phyloP scores from a whole-genome alignment of 257 asterid species.

The Gardenia jasminoides region DNA sequence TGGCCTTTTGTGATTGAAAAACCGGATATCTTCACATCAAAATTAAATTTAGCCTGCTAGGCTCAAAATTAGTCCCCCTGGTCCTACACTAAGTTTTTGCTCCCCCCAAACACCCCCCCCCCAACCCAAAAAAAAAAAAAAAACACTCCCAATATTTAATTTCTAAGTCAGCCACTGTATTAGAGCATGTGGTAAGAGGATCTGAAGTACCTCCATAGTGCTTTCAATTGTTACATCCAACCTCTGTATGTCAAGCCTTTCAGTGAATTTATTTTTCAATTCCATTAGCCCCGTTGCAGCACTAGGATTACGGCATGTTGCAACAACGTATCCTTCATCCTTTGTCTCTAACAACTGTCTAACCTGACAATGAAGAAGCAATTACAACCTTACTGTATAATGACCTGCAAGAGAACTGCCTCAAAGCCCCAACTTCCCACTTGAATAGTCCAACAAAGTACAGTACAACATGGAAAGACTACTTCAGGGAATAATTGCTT shows the following conservation, averaged over 20 bases:
- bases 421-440: background rate
- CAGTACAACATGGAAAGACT: background rate
- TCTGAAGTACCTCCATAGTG: slow-evolving; percentile 66
- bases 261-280: slow-evolving; percentile 60
- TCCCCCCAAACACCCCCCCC: too few species aligned
- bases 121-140: background rate
- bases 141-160: too few species aligned
- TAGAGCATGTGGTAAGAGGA: slow-evolving; percentile 5
- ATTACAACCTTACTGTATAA: background rate
- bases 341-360: slow-evolving; percentile 75
- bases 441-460: background rate
- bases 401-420: background rate
- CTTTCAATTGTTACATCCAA: slow-evolving; percentile 79
- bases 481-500: background rate
- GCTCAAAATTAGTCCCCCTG: background rate
- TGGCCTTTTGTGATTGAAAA: background rate
- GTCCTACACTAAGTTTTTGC: background rate
- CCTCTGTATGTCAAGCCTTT: slow-evolving; percentile 70
- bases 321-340: slow-evolving; percentile 59
- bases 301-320: slow-evolving; percentile 86
- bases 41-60: background rate
- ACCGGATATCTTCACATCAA: background rate
- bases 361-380: slow-evolving; percentile 43
- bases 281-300: slow-evolving; percentile 62
- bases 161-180: background rate